A percentile compares a stretch with the other conserved stretches of the same genome.
Evolutionary conservation across 1,139 yeast genomes (phyloP).

Genomic region (Yamadazyma atmosphaerica): DNA sequence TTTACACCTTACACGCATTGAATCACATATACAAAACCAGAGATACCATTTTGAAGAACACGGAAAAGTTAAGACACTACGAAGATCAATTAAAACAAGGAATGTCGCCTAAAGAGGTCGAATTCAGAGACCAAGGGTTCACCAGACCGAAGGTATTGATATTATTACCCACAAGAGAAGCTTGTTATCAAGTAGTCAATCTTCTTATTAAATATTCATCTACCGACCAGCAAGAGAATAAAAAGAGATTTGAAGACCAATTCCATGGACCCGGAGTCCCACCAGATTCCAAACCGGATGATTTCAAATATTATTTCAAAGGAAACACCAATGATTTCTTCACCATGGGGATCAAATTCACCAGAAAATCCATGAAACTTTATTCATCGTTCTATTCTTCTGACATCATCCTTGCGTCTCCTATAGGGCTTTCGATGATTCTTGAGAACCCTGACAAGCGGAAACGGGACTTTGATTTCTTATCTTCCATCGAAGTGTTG

Average conservation of each 20-base stretch:
- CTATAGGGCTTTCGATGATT: slow-evolving; percentile 83
- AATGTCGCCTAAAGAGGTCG: slow-evolving; percentile 45
- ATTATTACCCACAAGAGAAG: slow-evolving; percentile 79
- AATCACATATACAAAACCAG: slow-evolving; percentile 88
- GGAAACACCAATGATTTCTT: slow-evolving; percentile 95
- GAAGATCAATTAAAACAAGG: slow-evolving; percentile 47
- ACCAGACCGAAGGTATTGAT: slow-evolving; percentile 89
- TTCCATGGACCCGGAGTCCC: slow-evolving; percentile 60
- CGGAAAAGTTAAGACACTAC: slow-evolving; percentile 51
- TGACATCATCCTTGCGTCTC: slow-evolving; percentile 88
- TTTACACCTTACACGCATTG: slow-evolving; percentile 70
- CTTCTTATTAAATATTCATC: slow-evolving; percentile 65
- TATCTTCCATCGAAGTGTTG: slow-evolving; percentile 83
- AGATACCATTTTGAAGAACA: slow-evolving; percentile 76
- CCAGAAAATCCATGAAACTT: slow-evolving; percentile 81
- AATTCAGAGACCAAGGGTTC: slow-evolving; percentile 89
- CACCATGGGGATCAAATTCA: slow-evolving; percentile 83
- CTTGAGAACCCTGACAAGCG: slow-evolving; percentile 64
- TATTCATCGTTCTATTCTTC: slow-evolving; percentile 84
- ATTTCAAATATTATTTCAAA: slow-evolving; percentile 73
- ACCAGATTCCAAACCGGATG: slow-evolving; percentile 70
- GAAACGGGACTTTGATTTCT: slow-evolving; percentile 65
- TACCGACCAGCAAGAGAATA: slow-evolving; percentile 75
- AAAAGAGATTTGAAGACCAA: slow-evolving; percentile 69
- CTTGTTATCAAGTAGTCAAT: slow-evolving; percentile 71